Base-by-base conservation (phyloP, 305 asterid genomes). In the Fraxinus dipetala region DNA sequence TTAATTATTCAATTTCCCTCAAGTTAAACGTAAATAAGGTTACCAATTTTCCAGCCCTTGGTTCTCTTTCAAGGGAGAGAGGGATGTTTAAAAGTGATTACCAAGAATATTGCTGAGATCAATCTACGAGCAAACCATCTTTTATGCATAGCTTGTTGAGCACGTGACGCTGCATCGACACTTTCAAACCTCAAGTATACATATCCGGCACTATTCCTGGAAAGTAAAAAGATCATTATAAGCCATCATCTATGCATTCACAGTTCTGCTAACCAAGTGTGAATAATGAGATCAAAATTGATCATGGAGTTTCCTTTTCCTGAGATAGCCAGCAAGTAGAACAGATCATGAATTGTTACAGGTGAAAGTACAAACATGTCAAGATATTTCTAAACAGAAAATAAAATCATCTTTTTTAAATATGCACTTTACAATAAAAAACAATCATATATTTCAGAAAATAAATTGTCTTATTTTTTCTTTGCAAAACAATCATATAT, bases 101-200 rank as follows among this genome's bases (percentile, higher is more conserved):
- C 99, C 99, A 95, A 86, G 92, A 89, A 95, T 79, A 95, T 95
- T 67, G 99, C 99, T 43, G 99, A 94, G 83, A 95, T 94, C 86
- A 89, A 86, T 89, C 93, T 90, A 34, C 98, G 95, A 81, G 99
- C 99, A 89, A 95, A 95, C 99, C 99, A 94, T 91, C 99, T 85
- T 85, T 90, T 90, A 80, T 95, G 99, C 99, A 95, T 95, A 31
- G 97, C 97, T 85, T 91, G 99, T 86, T 95, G 98, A 86, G 96
- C 97, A 16, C 91, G 93, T 78, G 94, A 43, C 30, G 99, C 92
- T 35, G 89, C 94, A 84, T 92, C 99, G 51, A 84, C 89, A 79
- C 90, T 94, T 35, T 95, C 97, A 76, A 95, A 94, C 86, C 97
- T 91, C 90, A 95, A 80, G 87, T 94, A 95, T n/a, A 94, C 99